Percentiles rank a stretch among this genome's conserved stretches.
phyloP scores from a whole-genome alignment of 306 rosid genomes.

The Abrus precatorius region DNA sequence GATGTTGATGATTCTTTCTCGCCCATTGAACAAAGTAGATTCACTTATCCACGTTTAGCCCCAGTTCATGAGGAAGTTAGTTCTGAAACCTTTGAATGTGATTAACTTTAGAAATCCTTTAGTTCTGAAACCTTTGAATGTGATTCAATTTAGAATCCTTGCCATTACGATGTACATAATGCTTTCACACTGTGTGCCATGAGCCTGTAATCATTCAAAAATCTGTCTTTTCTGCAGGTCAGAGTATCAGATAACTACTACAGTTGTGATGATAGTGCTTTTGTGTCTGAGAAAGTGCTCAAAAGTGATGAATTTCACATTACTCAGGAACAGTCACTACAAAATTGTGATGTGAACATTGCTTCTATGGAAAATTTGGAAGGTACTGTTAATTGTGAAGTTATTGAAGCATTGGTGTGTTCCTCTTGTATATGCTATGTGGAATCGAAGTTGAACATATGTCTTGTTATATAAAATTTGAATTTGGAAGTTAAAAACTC shows the following conservation, averaged over 20 bases:
- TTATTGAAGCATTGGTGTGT: conserved; percentile 15
- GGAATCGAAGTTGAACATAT: not conserved
- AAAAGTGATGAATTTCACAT: conserved; percentile 43
- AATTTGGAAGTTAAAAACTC: conserved; percentile 1
- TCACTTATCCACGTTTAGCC: conserved; percentile 60
- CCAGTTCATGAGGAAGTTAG: conserved; percentile 82
- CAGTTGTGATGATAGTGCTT: conserved; percentile 67
- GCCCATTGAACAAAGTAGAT: conserved; percentile 55
- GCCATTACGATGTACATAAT: not conserved
- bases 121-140: conserved; percentile 24
- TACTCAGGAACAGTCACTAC: conserved; percentile 48
- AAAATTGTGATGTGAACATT: conserved; percentile 36
- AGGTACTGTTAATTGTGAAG: conserved; percentile 53
- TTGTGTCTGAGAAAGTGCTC: conserved; percentile 43
- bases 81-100: not conserved
- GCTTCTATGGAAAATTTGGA: conserved; percentile 48
- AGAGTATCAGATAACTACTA: conserved; percentile 62
- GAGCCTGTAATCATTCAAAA: conserved; percentile 19
- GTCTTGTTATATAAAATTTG: conserved; percentile 1
- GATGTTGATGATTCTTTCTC: conserved; percentile 74
- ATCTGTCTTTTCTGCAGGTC: conserved; percentile 46
- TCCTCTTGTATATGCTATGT: conserved; percentile 16
- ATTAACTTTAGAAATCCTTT: conserved; percentile 4
- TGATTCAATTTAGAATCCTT: not conserved
- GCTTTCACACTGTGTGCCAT: conserved; percentile 2